These are phyloP conservation scores for Penicillium subrubescens DNA, from an alignment of 495 filamentous ascomycete species.

Conservation along the genomic window DNA sequence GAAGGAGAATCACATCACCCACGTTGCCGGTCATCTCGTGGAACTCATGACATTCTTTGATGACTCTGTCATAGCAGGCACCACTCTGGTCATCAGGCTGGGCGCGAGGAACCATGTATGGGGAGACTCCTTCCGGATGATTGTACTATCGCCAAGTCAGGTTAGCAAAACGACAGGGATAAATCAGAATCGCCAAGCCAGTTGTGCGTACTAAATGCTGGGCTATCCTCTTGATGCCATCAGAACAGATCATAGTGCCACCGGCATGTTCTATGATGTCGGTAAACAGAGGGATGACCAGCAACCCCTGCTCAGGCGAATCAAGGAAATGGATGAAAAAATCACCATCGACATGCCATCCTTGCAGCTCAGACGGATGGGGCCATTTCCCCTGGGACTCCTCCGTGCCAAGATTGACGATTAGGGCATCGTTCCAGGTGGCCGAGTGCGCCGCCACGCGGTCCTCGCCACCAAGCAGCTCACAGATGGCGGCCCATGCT, in stretches of 20 bases:
- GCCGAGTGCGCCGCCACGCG: conserved; percentile 52
- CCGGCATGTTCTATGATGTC: conserved; percentile 64
- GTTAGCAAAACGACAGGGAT: neutral
- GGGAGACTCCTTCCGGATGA: conserved; percentile 69
- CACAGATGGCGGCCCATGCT: conserved; percentile 70
- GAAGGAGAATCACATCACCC: conserved; percentile 70
- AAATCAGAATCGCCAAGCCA: neutral
- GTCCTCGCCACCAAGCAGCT: conserved; percentile 68
- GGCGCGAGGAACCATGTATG: conserved; percentile 62
- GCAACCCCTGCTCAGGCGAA: conserved; percentile 69
- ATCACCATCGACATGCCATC: conserved; percentile 78
- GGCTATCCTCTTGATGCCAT: conserved; percentile 60
- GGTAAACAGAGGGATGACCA: conserved; percentile 71
- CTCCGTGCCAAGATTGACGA: conserved; percentile 70
- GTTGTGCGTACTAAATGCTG: conserved; percentile 49
- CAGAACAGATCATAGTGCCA: conserved; percentile 66
- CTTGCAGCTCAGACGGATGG: conserved; percentile 51
- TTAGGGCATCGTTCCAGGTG: conserved; percentile 68
- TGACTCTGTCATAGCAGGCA: conserved; percentile 56
- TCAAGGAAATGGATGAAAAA: conserved; percentile 78
- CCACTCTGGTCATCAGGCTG: conserved; percentile 41
- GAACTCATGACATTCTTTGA: conserved; percentile 54
- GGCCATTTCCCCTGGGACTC: conserved; percentile 54
- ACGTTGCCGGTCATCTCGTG: conserved; percentile 65
- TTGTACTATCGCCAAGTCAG: conserved; percentile 38